Percentiles rank a stretch among this genome's conserved stretches.
Evolutionary conservation across 2,329 filamentous ascomycete species (phyloP).

Genomic region (Teratosphaeria gauchensis): DNA sequence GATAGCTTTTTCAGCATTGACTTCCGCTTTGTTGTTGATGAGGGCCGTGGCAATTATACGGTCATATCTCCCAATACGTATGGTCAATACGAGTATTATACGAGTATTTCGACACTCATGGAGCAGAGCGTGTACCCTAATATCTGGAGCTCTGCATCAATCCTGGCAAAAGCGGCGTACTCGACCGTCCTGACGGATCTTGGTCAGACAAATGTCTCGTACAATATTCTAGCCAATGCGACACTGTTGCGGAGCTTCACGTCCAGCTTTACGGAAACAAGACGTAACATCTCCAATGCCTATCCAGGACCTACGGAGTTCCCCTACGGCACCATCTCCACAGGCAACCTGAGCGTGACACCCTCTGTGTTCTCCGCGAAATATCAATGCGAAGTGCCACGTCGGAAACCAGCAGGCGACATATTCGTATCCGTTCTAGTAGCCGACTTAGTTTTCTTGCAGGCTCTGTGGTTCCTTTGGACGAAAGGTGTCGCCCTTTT

Average conservation of each 20-base stretch:
- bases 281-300: conserved; percentile 2
- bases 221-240: conserved; percentile 9
- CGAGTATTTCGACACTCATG: conserved; percentile 1
- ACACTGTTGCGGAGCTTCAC: conserved; percentile 8
- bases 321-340: conserved; percentile 1
- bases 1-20: conserved; percentile 6
- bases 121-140: conserved; percentile 3
- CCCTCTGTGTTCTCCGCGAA: conserved; percentile 6
- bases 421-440: conserved; percentile 11
- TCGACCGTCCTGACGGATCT: conserved; percentile 10
- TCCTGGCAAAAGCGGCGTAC: conserved; percentile 9
- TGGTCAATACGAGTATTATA: conserved; percentile 1
- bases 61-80: conserved; percentile 2
- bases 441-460: conserved; percentile 12
- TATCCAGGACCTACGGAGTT: conserved; percentile 1
- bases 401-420: conserved; percentile 5
- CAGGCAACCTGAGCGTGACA: neutral
- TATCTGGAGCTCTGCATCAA: conserved; percentile 8
- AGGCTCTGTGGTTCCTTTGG: conserved; percentile 1
- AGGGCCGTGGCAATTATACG: conserved; percentile 3
- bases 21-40: conserved; percentile 6
- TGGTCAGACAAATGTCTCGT: conserved; percentile 2
- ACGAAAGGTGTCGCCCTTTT: neutral
- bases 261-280: conserved; percentile 7
- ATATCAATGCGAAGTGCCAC: conserved; percentile 14